These are phyloP conservation scores for Kalaharituber pfeilii DNA, from an alignment of 2,329 filamentous ascomycete genomes.

Conservation along the genomic window DNA sequence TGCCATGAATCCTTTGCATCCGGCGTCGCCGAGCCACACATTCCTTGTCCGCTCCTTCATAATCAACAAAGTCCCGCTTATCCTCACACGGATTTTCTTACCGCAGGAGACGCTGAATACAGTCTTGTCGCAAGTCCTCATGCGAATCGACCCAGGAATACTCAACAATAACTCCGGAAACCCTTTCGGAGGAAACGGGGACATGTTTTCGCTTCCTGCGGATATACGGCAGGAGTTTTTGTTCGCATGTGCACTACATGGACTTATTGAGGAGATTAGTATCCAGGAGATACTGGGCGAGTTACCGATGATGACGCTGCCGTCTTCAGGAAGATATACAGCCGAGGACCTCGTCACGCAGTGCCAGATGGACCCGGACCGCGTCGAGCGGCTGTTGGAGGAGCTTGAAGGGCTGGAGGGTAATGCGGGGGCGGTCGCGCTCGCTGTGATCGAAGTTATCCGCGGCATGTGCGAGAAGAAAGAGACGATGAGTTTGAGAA, in stretches of 20 bases:
- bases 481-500: conserved; percentile 65
- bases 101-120: conserved; percentile 43
- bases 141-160: conserved; percentile 26
- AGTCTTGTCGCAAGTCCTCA: conserved; percentile 49
- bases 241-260: conserved; percentile 76
- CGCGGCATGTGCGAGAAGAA: conserved; percentile 51
- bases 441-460: conserved; percentile 29
- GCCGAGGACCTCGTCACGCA: conserved; percentile 65
- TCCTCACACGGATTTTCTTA: conserved; percentile 43
- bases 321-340: conserved; percentile 53
- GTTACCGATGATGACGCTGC: conserved; percentile 61
- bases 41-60: conserved; percentile 73
- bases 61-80: conserved; percentile 50
- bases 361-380: conserved; percentile 58
- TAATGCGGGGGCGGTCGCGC: conserved; percentile 28
- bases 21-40: conserved; percentile 34
- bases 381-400: conserved; percentile 47
- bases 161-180: not conserved
- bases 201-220: conserved; percentile 32
- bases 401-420: conserved; percentile 60
- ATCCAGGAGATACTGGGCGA: conserved; percentile 71
- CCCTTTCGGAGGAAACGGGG: conserved; percentile 29
- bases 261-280: conserved; percentile 58
- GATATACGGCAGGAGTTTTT: conserved; percentile 68
- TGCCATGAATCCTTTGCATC: conserved; percentile 55